phyloP scores from a whole-genome alignment of 1,139 yeast genomes.

The Arxiozyma telluris region DNA sequence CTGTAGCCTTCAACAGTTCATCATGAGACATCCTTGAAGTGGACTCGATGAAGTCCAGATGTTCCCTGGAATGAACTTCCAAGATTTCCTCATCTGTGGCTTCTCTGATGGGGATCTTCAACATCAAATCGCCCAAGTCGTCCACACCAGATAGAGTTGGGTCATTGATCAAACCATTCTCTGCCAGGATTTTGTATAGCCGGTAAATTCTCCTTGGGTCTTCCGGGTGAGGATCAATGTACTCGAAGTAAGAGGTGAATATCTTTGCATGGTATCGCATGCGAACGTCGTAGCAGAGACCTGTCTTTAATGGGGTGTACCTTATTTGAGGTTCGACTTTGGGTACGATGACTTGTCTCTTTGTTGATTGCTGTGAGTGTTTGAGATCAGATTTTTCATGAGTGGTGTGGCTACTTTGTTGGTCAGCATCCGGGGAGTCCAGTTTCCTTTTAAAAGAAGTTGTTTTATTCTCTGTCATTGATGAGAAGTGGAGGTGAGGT shows the following conservation, averaged over 20 bases:
- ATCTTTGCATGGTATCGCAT: slow-evolving; percentile 97
- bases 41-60: slow-evolving; percentile 63
- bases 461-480: neutral
- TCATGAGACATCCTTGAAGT: slow-evolving; percentile 77
- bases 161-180: slow-evolving; percentile 81
- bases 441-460: slow-evolving; percentile 2
- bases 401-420: neutral
- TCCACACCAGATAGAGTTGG: slow-evolving; percentile 72
- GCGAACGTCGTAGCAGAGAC: slow-evolving; percentile 89
- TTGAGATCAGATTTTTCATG: neutral
- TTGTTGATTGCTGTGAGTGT: slow-evolving; percentile 1
- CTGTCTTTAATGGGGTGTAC: slow-evolving; percentile 76
- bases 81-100: slow-evolving; percentile 81
- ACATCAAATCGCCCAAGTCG: slow-evolving; percentile 76
- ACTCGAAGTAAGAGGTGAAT: slow-evolving; percentile 83
- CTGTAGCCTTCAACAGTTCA: slow-evolving; percentile 72
- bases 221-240: slow-evolving; percentile 98
- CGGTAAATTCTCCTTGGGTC: slow-evolving; percentile 95
- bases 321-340: slow-evolving; percentile 34
- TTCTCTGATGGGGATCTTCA: slow-evolving; percentile 81
- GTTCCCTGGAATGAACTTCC: slow-evolving; percentile 77
- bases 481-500: neutral
- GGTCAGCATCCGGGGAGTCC: slow-evolving; percentile 1
- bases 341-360: slow-evolving; percentile 44
- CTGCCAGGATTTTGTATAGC: slow-evolving; percentile 86